Evolutionary conservation across 768 basidiomycete genomes (phyloP).

Genomic region (Rhodotorula graminis): DNA sequence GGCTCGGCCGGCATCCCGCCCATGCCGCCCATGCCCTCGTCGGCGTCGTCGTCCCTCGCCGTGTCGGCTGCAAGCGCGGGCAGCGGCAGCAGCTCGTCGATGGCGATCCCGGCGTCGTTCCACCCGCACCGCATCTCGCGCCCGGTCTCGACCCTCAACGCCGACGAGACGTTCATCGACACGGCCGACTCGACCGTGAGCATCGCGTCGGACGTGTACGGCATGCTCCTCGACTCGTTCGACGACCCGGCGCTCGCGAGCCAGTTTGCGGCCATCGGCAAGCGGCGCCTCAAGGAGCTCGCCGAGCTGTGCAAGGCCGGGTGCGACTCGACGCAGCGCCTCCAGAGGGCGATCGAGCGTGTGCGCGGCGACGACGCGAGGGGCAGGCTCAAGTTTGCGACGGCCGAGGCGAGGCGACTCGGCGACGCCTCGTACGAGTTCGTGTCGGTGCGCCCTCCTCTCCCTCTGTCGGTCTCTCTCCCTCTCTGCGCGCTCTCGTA

Average conservation of each 20-base stretch:
- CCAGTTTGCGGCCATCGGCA: conserved; percentile 7
- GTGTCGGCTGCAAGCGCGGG: too few relatives aligned
- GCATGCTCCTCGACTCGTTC: conserved; percentile 37
- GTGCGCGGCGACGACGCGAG: conserved; percentile 23
- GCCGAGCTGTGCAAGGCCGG: conserved; percentile 34
- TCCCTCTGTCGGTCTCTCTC: neutral
- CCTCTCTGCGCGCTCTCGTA: neutral
- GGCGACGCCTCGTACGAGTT: conserved; percentile 35
- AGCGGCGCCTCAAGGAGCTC: conserved; percentile 26
- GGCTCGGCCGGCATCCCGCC: neutral
- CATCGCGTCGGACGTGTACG: conserved; percentile 36
- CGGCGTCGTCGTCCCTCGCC: too few relatives aligned
- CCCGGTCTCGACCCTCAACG: conserved; percentile 31
- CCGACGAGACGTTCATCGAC: conserved; percentile 36
- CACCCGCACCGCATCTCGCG: conserved; percentile 27
- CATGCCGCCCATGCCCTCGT: neutral
- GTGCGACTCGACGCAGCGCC: conserved; percentile 18
- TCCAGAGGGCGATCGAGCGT: conserved; percentile 22
- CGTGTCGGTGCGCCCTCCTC: conserved; percentile 22
- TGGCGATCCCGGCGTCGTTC: neutral
- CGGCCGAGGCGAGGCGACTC: conserved; percentile 17
- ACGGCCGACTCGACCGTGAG: conserved; percentile 33
- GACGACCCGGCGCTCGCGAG: conserved; percentile 6
- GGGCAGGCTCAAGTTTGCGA: conserved; percentile 25
- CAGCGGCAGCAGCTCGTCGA: too few relatives aligned